Conservation (phyloP, 805 yeast genomes). For the Suhomyces kilbournensis region DNA sequence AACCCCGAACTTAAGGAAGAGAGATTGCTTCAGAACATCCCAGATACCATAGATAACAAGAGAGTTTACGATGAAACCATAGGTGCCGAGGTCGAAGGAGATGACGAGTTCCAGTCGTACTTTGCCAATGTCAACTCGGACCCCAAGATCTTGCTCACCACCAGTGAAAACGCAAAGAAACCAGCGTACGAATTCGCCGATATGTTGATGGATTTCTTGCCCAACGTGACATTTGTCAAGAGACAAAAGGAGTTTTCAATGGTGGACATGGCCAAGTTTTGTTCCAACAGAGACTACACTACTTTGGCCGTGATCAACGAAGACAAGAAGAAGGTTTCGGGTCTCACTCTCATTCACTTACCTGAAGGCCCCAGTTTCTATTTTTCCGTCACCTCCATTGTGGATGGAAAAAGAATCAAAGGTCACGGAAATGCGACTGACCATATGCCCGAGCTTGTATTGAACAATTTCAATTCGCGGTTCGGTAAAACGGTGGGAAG, state of each 20-base stretch:
- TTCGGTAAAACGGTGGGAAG: conserved; percentile 92
- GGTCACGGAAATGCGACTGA: conserved; percentile 92
- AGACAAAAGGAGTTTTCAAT: conserved; percentile 80
- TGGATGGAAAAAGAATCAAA: conserved; percentile 66
- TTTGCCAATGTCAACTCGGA: conserved; percentile 48
- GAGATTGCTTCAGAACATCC: conserved; percentile 72
- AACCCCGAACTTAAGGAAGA: conserved; percentile 81
- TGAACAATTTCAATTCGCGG: conserved; percentile 90
- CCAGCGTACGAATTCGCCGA: conserved; percentile 90
- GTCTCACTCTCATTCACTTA: conserved; percentile 86
- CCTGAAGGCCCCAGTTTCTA: conserved; percentile 96
- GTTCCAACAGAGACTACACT: conserved; percentile 80
- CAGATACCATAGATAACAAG: conserved; percentile 79
- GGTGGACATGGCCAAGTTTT: conserved; percentile 81
- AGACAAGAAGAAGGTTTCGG: conserved; percentile 88
- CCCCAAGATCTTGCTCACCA: conserved; percentile 88
- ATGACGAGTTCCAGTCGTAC: conserved; percentile 61
- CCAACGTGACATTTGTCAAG: conserved; percentile 82
- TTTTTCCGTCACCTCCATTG: conserved; percentile 76
- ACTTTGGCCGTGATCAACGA: conserved; percentile 89
- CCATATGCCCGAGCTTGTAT: conserved; percentile 86
- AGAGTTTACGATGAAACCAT: conserved; percentile 87
- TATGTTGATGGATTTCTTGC: conserved; percentile 75
- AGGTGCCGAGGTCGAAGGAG: conserved; percentile 54
- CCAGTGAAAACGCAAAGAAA: conserved; percentile 81